Evolutionary conservation across 108 stramenopile species (phyloP).

Genomic region (Aurantiochytrium sp.): DNA sequence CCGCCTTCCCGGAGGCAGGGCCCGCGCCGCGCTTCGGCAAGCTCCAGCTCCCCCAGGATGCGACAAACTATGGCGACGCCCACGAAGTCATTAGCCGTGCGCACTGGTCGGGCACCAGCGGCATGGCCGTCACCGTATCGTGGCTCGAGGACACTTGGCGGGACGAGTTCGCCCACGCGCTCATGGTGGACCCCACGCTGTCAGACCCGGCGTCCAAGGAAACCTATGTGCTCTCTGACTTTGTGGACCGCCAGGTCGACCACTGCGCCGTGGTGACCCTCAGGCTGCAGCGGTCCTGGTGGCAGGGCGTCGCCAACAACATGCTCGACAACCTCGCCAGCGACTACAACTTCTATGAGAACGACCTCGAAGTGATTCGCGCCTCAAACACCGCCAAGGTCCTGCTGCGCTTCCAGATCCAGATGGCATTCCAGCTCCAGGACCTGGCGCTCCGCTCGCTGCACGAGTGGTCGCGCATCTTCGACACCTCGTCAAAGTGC

Average conservation of each 20-base stretch:
- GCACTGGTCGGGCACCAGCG: slow-evolving; percentile 45
- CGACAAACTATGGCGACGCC: slow-evolving; percentile 30
- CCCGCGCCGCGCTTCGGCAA: slow-evolving; percentile 46
- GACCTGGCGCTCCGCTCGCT: slow-evolving; percentile 32
- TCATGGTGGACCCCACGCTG: neutral
- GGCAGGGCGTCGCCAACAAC: slow-evolving; percentile 52
- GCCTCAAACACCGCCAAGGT: slow-evolving; percentile 39
- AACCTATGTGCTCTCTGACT: neutral
- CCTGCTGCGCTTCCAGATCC: slow-evolving; percentile 53
- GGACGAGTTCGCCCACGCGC: slow-evolving; percentile 26
- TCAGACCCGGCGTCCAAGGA: neutral
- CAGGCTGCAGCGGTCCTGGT: slow-evolving; percentile 46
- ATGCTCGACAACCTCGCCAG: slow-evolving; percentile 60
- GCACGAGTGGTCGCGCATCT: slow-evolving; percentile 21
- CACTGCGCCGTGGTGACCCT: neutral
- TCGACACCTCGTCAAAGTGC: neutral
- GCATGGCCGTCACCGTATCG: slow-evolving; percentile 51
- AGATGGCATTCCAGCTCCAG: slow-evolving; percentile 52
- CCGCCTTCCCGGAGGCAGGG: slow-evolving; percentile 31
- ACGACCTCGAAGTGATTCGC: slow-evolving; percentile 34
- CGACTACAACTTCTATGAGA: slow-evolving; percentile 61
- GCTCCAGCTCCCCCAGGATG: slow-evolving; percentile 43
- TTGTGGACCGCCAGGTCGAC: neutral
- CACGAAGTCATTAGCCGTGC: slow-evolving; percentile 35
- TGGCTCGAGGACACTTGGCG: slow-evolving; percentile 58